Percentiles rank a stretch among this genome's conserved stretches.
Conservation (phyloP, 441 rosid genomes). For the Bruguiera hainesii region DNA sequence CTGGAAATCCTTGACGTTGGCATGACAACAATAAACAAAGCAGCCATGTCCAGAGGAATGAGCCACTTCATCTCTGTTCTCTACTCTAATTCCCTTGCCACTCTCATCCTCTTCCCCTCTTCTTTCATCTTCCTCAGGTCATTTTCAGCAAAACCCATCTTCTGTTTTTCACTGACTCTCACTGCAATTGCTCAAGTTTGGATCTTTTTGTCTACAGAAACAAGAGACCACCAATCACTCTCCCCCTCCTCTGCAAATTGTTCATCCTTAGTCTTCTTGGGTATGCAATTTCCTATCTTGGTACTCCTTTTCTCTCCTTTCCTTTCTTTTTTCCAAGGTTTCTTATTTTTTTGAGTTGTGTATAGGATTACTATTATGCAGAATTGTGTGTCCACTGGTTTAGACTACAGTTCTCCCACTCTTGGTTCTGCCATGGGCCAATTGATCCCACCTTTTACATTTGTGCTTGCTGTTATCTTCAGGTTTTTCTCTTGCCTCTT, state of each 20-base stretch:
- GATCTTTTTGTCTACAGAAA: constrained; percentile 20
- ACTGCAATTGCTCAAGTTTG: not conserved
- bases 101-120: constrained; percentile 30
- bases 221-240: constrained; percentile 35
- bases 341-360: constrained; percentile 8
- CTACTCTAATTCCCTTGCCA: constrained; percentile 37
- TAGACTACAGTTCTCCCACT: constrained; percentile 39
- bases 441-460: constrained; percentile 40
- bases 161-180: not conserved
- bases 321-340: too few species aligned
- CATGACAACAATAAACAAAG: constrained; percentile 33
- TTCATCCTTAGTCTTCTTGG: constrained; percentile 48
- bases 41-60: constrained; percentile 42
- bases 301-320: not conserved
- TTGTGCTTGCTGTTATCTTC: constrained; percentile 42
- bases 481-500: constrained; percentile 24
- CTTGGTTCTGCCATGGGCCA: constrained; percentile 39
- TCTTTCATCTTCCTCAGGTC: constrained; percentile 32
- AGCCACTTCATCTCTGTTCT: constrained; percentile 34
- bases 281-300: constrained; percentile 20
- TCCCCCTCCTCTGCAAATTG: constrained; percentile 41
- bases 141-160: constrained; percentile 9
- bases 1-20: constrained; percentile 28
- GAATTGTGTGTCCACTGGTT: constrained; percentile 34
- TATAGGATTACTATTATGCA: constrained; percentile 36